These are phyloP conservation scores for Aureobasidium sp. DNA, from an alignment of 2,329 filamentous ascomycete species.

Conservation along the genomic window DNA sequence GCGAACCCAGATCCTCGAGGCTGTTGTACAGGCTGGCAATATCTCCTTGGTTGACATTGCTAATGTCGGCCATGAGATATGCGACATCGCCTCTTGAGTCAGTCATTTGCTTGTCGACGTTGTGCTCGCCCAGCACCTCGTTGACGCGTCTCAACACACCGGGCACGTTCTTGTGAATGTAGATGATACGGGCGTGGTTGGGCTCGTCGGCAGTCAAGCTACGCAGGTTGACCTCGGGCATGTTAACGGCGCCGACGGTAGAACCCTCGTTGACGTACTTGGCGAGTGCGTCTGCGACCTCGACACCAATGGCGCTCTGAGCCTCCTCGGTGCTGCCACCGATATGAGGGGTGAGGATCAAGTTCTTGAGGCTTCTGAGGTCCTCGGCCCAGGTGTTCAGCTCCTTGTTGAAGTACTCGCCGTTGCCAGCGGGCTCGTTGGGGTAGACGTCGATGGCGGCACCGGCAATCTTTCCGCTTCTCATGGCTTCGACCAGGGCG, in stretches of 20 bases:
- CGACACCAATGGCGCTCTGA: slow-evolving; percentile 88
- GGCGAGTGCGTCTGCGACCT: slow-evolving; percentile 81
- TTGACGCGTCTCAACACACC: slow-evolving; percentile 94
- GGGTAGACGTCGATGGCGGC: slow-evolving; percentile 97
- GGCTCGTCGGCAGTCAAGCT: slow-evolving; percentile 85
- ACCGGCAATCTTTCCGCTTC: slow-evolving; percentile 77
- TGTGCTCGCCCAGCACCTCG: slow-evolving; percentile 87
- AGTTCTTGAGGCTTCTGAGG: slow-evolving; percentile 74
- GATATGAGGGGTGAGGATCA: slow-evolving; percentile 94
- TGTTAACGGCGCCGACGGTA: slow-evolving; percentile 86
- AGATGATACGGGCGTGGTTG: slow-evolving; percentile 82
- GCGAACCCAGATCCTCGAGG: slow-evolving; percentile 59
- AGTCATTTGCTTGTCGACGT: slow-evolving; percentile 98
- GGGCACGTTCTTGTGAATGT: slow-evolving; percentile 93
- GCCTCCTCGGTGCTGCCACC: slow-evolving; percentile 97
- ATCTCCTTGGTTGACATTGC: slow-evolving; percentile 68
- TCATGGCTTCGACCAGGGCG: slow-evolving; percentile 79
- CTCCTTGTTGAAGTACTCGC: slow-evolving; percentile 81
- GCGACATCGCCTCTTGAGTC: slow-evolving; percentile 90
- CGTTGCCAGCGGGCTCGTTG: slow-evolving; percentile 86
- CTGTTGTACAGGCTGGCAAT: slow-evolving; percentile 80
- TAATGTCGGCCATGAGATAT: slow-evolving; percentile 97
- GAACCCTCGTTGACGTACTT: slow-evolving; percentile 93
- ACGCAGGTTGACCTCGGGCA: slow-evolving; percentile 88
- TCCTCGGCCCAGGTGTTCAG: slow-evolving; percentile 83